A percentile compares a stretch with the other conserved stretches of the same genome.
phyloP scores from a whole-genome alignment of 495 filamentous ascomycete genomes.

The Symbiotaphrina buchneri region DNA sequence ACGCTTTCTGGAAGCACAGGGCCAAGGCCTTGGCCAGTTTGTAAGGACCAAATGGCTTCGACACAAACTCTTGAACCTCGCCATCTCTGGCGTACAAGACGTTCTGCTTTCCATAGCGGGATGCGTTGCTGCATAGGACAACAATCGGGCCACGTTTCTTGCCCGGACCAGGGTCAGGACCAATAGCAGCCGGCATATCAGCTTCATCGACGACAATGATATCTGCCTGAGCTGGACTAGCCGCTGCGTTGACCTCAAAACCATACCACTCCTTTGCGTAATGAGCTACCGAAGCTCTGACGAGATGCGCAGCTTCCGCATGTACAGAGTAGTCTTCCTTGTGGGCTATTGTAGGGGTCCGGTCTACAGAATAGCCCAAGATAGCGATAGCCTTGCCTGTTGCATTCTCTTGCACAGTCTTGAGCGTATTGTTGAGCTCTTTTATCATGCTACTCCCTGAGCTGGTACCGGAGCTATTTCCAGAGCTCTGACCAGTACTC shows the following conservation, averaged over 20 bases:
- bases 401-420: constrained; percentile 8
- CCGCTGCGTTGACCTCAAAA: no score
- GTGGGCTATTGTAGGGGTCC: no score
- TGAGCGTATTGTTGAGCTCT: neutral
- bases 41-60: constrained; percentile 27
- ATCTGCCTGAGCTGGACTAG: no score
- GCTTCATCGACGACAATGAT: constrained; percentile 20
- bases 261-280: no score
- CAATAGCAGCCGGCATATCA: neutral
- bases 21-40: constrained; percentile 34
- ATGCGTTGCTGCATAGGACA: neutral
- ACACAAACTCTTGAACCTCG: constrained; percentile 1
- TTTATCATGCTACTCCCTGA: neutral
- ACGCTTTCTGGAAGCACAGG: constrained; percentile 12
- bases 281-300: no score
- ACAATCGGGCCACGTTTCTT: neutral
- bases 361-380: constrained; percentile 14
- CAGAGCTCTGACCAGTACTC: constrained; percentile 23
- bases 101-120: neutral
- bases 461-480: neutral
- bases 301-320: constrained; percentile 6
- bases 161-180: neutral
- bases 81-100: neutral
- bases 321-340: no score
- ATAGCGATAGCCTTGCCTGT: constrained; percentile 10